These are phyloP conservation scores for Auriscalpium orientale DNA, from an alignment of 768 basidiomycete genomes.

Conservation along the genomic window DNA sequence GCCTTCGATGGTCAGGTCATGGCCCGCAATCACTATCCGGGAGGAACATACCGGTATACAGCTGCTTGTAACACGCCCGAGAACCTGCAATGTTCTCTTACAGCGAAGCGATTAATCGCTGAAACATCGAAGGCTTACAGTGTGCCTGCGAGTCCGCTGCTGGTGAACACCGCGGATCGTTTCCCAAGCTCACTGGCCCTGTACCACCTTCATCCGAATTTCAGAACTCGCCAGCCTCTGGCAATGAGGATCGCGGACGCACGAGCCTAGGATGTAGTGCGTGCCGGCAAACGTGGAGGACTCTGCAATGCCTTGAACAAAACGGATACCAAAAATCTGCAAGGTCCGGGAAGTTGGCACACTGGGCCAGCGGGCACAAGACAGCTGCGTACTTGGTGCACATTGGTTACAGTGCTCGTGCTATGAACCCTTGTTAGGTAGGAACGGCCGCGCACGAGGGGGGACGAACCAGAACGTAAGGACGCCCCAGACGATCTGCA, in stretches of 20 bases:
- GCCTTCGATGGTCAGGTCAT: constrained; percentile 23
- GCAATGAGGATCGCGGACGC: constrained; percentile 19
- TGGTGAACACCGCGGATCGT: constrained; percentile 65
- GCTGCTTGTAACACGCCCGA: constrained; percentile 59
- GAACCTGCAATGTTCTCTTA: constrained; percentile 32
- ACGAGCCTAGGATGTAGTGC: constrained; percentile 69
- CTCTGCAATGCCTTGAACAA: constrained; percentile 67
- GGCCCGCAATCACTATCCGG: not conserved
- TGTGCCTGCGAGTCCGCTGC: constrained; percentile 52
- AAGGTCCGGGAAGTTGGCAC: not conserved
- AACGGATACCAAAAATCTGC: constrained; percentile 61
- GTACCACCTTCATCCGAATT: constrained; percentile 46
- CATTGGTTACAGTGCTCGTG: constrained; percentile 46
- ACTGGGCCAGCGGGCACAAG: not conserved
- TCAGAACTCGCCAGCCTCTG: not conserved
- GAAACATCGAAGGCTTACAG: constrained; percentile 31
- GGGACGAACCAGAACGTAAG: constrained; percentile 51
- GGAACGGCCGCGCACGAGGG: not conserved
- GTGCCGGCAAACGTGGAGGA: constrained; percentile 73
- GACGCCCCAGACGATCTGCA: constrained; percentile 60
- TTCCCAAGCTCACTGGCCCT: constrained; percentile 63
- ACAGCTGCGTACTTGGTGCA: constrained; percentile 39
- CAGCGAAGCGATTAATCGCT: not conserved
- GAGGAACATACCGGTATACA: constrained; percentile 42
- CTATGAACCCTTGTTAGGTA: constrained; percentile 22